Percentiles rank a stretch among this genome's conserved stretches.
Conservation (phyloP, 805 yeast species). For the Starmerella potacharoeniae region DNA sequence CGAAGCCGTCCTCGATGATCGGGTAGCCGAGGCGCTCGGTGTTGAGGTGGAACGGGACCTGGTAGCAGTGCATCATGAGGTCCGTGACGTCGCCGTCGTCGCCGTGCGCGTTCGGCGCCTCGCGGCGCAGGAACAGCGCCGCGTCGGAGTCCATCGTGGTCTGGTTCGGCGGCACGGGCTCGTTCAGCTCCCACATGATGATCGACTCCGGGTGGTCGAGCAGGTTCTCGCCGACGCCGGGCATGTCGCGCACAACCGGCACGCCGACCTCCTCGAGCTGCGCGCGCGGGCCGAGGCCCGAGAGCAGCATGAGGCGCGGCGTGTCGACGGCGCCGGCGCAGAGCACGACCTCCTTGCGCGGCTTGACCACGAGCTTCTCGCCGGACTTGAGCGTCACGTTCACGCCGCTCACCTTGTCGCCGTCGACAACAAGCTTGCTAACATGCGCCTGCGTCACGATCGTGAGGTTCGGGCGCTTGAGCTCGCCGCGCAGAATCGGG, state of each 20-base stretch:
- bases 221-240: conserved; percentile 29
- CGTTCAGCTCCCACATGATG: conserved; percentile 15
- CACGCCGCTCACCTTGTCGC: conserved; percentile 24
- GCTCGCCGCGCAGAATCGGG: conserved; percentile 17
- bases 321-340: conserved; percentile 29
- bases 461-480: conserved; percentile 13
- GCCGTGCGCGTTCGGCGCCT: conserved; percentile 7
- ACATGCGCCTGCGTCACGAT: conserved; percentile 13
- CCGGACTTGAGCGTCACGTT: conserved; percentile 23
- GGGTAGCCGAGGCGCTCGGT: conserved; percentile 13
- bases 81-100: conserved; percentile 13
- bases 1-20: conserved; percentile 9
- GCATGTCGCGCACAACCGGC: conserved; percentile 24
- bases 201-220: conserved; percentile 27
- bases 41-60: conserved; percentile 15
- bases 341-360: conserved; percentile 25
- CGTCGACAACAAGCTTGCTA: conserved; percentile 21
- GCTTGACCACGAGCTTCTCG: conserved; percentile 20
- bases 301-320: conserved; percentile 28
- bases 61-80: conserved; percentile 18
- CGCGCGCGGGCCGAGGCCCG: conserved; percentile 28
- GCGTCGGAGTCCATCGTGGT: conserved; percentile 18
- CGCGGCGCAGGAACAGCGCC: conserved; percentile 12
- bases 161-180: conserved; percentile 12
- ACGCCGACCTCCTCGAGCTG: conserved; percentile 26